Evolutionary conservation across 2,329 filamentous ascomycete genomes (phyloP).

Genomic region (Ilyonectria robusta): DNA sequence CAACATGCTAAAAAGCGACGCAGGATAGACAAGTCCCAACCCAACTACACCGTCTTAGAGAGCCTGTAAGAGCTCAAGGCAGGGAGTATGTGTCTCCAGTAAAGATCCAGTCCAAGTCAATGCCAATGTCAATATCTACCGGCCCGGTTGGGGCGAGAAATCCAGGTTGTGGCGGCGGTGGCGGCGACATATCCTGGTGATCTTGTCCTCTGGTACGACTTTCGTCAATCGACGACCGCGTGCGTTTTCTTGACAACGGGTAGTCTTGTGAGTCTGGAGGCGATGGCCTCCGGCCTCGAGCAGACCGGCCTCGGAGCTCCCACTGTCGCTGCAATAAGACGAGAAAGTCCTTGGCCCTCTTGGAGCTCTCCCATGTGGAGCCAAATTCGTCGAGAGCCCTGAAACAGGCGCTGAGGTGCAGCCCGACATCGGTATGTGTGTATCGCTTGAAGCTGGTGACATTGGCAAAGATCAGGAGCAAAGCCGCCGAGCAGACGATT

Average conservation of each 20-base stretch:
- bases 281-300: conserved; percentile 18
- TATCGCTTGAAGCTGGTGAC: conserved; percentile 40
- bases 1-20: background rate
- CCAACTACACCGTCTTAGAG: background rate
- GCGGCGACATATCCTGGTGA: conserved; percentile 18
- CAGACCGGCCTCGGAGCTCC: conserved; percentile 31
- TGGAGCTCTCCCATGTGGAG: conserved; percentile 44
- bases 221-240: conserved; percentile 27
- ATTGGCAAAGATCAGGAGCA: conserved; percentile 35
- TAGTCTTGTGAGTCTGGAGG: conserved; percentile 9
- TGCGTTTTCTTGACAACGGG: conserved; percentile 34
- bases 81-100: conserved; percentile 32
- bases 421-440: conserved; percentile 19
- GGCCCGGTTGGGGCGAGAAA: conserved; percentile 23
- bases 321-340: conserved; percentile 42
- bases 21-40: background rate
- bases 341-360: conserved; percentile 42
- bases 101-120: conserved; percentile 40
- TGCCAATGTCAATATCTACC: conserved; percentile 34
- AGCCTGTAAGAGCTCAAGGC: conserved; percentile 1
- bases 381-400: conserved; percentile 43
- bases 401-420: conserved; percentile 43
- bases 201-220: conserved; percentile 2
- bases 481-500: conserved; percentile 32
- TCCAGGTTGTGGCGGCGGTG: conserved; percentile 20